Evolutionary conservation across 1,284 basidiomycete species (phyloP).

Genomic region (Cryptococcus sp.): DNA sequence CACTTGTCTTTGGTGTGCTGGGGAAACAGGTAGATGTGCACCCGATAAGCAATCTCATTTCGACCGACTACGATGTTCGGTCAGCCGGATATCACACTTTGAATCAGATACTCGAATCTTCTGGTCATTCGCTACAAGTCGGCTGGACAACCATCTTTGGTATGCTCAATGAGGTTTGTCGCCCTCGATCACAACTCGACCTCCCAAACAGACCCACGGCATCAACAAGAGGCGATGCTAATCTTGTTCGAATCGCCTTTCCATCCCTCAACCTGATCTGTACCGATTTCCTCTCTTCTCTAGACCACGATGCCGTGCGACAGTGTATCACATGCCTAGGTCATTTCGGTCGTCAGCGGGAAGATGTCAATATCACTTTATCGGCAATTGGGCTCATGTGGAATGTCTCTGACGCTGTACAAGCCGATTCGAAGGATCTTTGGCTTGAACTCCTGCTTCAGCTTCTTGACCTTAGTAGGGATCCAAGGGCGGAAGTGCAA

Average conservation of each 20-base stretch:
- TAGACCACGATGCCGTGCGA: conserved; percentile 74
- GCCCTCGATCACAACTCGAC: neutral
- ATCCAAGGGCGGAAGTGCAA: conserved; percentile 78
- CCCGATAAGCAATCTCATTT: conserved; percentile 33
- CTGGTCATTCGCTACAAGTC: conserved; percentile 80
- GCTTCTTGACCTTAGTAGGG: conserved; percentile 75
- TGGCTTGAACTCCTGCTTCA: conserved; percentile 90
- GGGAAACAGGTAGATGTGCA: conserved; percentile 64
- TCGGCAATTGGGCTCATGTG: conserved; percentile 86
- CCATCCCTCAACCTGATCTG: conserved; percentile 91
- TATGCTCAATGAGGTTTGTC: conserved; percentile 78
- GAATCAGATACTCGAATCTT: conserved; percentile 81
- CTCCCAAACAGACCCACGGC: neutral
- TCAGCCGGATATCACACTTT: conserved; percentile 82
- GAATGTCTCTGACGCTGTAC: conserved; percentile 89
- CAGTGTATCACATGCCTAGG: conserved; percentile 85
- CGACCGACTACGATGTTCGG: conserved; percentile 64
- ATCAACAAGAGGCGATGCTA: conserved; percentile 32
- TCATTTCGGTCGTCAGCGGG: conserved; percentile 78
- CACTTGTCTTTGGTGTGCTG: conserved; percentile 75
- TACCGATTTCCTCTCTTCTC: conserved; percentile 73
- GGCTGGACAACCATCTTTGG: conserved; percentile 93
- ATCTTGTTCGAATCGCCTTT: conserved; percentile 66
- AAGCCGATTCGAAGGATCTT: conserved; percentile 70
- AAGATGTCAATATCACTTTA: conserved; percentile 90